Evolutionary conservation across 1,139 yeast genomes (phyloP).

Genomic region (Candida pseudocylindracea): DNA sequence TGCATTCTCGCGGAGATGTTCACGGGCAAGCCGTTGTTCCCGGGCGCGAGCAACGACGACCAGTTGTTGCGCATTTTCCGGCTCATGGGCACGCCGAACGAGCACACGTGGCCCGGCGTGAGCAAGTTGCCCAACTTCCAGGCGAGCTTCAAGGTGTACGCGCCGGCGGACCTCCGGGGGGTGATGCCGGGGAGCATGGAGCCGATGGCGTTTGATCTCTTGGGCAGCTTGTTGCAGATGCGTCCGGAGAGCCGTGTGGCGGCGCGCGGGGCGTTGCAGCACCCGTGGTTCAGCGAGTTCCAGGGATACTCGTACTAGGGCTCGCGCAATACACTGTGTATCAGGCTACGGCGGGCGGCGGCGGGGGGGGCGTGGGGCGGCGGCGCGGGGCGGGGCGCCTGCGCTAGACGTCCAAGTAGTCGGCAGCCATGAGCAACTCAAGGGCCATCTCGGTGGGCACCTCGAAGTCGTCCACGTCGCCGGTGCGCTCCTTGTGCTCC

Average conservation of each 20-base stretch:
- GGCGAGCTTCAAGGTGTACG: slow-evolving; percentile 53
- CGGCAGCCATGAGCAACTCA: slow-evolving; percentile 82
- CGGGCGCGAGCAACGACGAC: slow-evolving; percentile 92
- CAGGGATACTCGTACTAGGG: too few species aligned
- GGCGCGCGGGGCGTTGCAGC: slow-evolving; percentile 82
- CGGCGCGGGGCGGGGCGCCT: background rate
- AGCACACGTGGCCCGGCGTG: slow-evolving; percentile 90
- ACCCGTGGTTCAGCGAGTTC: slow-evolving; percentile 80
- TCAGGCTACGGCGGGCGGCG: too few species aligned
- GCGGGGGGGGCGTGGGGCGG: too few species aligned
- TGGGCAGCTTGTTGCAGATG: slow-evolving; percentile 64
- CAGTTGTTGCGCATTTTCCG: slow-evolving; percentile 77
- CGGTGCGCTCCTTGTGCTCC: slow-evolving; percentile 40
- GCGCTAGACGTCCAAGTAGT: slow-evolving; percentile 43
- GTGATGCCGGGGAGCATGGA: slow-evolving; percentile 55
- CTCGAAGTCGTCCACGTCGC: slow-evolving; percentile 58
- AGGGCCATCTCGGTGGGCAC: slow-evolving; percentile 89
- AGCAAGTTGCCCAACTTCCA: slow-evolving; percentile 70
- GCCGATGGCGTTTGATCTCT: slow-evolving; percentile 55
- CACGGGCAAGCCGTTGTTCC: slow-evolving; percentile 91
- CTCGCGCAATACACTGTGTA: too few species aligned
- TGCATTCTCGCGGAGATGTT: slow-evolving; percentile 97
- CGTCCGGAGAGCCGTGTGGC: slow-evolving; percentile 82
- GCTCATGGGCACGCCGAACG: slow-evolving; percentile 92
- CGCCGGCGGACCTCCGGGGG: slow-evolving; percentile 66